Percentiles rank a stretch among this genome's conserved stretches.
Evolutionary conservation across 1,284 basidiomycete species (phyloP).

Genomic region (Lentinula novae-zelandiae): DNA sequence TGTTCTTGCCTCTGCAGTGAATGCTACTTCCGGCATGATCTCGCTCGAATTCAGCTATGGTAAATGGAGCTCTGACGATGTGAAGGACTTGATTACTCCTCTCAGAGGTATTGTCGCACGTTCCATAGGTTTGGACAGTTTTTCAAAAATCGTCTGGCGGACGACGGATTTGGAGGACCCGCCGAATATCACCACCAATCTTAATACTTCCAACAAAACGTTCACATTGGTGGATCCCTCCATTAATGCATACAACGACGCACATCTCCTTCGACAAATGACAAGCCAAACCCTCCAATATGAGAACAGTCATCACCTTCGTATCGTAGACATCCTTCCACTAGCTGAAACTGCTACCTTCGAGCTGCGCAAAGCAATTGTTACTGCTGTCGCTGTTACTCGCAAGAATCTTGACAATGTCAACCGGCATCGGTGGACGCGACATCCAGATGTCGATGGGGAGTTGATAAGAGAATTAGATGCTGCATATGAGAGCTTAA

Average conservation of each 20-base stretch:
- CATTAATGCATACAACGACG: slow-evolving; percentile 26
- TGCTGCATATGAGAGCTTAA: slow-evolving; percentile 32
- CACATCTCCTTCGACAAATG: slow-evolving; percentile 38
- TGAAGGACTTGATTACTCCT: slow-evolving; percentile 34
- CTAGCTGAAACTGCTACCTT: slow-evolving; percentile 39
- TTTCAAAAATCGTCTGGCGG: slow-evolving; percentile 18
- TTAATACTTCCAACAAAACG: slow-evolving; percentile 11
- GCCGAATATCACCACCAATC: background rate
- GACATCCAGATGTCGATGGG: slow-evolving; percentile 13
- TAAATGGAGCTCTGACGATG: slow-evolving; percentile 43
- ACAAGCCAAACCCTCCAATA: slow-evolving; percentile 25
- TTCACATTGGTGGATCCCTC: slow-evolving; percentile 2
- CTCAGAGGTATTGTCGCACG: background rate
- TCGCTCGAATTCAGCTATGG: slow-evolving; percentile 46
- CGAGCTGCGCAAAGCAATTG: slow-evolving; percentile 37
- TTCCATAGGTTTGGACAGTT: slow-evolving; percentile 28
- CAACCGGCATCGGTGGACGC: slow-evolving; percentile 45
- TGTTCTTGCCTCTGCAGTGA: slow-evolving; percentile 23
- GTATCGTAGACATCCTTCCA: slow-evolving; percentile 45
- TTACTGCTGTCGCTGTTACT: slow-evolving; percentile 30
- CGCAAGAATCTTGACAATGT: slow-evolving; percentile 36
- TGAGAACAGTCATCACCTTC: slow-evolving; percentile 36
- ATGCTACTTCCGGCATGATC: slow-evolving; percentile 33
- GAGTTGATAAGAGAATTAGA: slow-evolving; percentile 34
- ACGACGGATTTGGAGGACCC: slow-evolving; percentile 13